Evolutionary conservation across 78 protist genomes (phyloP), one percentile per base, ranked within the genome.

Genomic region (slime mould (Dictyostelium discoideum)): DNA sequence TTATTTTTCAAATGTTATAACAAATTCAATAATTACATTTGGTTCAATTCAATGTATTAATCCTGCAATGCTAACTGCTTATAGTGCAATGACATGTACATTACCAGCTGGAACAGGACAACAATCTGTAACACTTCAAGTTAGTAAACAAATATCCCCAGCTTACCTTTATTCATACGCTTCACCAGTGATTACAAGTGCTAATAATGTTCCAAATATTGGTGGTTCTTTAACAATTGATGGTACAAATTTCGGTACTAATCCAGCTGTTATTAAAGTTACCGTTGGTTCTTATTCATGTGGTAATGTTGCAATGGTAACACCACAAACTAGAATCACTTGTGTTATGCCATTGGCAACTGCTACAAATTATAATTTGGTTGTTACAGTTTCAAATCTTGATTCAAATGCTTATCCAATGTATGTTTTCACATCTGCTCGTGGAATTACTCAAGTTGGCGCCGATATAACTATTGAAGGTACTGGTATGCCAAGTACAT

Each of bases 201-300:
- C 54, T 3, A 73, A 26, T 32, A 26, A 85, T 44, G 24, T 39
- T 4, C 46, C 84, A 26, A 32, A 14, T 13, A 3, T 14, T 10
- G 92, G 92, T 72, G 63, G 84, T 20, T 8, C 11, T 14, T 7
- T 86, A 9, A 73, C 69, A 29, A 73, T 86, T 24, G 26, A 16
- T 3, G 92, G 92, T 20, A 5, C 42, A 24, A 84, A 84, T 63
- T 73, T 73, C 29, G 42, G 44, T 39, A 24, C 48, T 0, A 29
- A 20, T 18, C 50, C 14, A 7, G 0, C 0, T 29, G 8, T 16
- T 20, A 24, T 86, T n/a, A 29, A n/a, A 14, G 72, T 86, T 7
- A 14, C 16, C 1, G 2, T 86, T 5, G 50, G 37, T 24, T 18
- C 42, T 20, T 37, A 32, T 5, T 14, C 44, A 18, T 86, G 92